Evolutionary conservation across 176 grass and related monocot species (phyloP).

Genomic region (Triticum urartu): DNA sequence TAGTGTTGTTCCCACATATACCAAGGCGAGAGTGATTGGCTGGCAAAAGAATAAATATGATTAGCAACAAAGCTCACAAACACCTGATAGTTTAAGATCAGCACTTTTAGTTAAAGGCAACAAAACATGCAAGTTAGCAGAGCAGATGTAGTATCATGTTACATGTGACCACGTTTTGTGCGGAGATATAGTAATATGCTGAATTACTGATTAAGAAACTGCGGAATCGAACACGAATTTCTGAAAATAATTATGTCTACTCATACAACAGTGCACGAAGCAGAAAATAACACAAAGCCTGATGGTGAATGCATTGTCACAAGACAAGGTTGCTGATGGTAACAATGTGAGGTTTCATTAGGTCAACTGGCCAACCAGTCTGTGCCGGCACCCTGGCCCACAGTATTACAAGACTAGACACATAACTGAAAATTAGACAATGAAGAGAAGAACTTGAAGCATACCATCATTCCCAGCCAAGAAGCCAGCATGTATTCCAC

Average conservation of each 20-base stretch:
- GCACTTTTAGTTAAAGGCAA: constrained; percentile 1
- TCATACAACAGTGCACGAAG: neutral
- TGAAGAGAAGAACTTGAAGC: constrained; percentile 28
- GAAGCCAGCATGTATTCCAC: constrained; percentile 97
- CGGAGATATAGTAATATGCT: neutral
- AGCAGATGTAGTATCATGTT: neutral
- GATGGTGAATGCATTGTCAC: neutral
- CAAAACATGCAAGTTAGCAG: neutral
- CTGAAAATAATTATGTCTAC: neutral
- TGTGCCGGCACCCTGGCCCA: neutral
- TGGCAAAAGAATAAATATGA: constrained; percentile 35
- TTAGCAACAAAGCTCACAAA: constrained; percentile 21
- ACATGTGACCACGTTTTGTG: neutral
- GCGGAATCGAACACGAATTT: neutral
- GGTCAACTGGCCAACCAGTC: neutral
- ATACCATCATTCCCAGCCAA: constrained; percentile 99
- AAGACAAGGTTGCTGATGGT: neutral
- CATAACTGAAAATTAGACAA: neutral
- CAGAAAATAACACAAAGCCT: constrained; percentile 7
- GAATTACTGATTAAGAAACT: neutral
- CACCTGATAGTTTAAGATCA: neutral
- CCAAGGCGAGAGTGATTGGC: constrained; percentile 92
- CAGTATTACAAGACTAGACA: neutral
- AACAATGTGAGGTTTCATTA: neutral
- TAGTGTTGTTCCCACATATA: constrained; percentile 95